Base-by-base conservation (phyloP, 768 basidiomycete species). In the Lactarius akahatsu region DNA sequence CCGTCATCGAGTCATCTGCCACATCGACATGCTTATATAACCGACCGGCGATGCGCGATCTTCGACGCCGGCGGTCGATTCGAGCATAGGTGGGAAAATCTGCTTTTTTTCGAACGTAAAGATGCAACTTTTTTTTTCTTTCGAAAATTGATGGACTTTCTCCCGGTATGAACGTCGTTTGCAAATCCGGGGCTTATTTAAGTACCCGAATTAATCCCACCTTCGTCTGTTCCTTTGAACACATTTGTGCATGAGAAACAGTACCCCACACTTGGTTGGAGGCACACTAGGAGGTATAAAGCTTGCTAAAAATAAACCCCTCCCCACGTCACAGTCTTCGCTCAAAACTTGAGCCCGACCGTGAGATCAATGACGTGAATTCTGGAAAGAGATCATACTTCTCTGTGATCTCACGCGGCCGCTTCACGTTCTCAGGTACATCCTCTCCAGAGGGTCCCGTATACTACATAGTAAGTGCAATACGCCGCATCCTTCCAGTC, bases 391-490 rank as follows among this genome's bases (percentile, higher is more conserved):
- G 88, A 72, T 90, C 87, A 61, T 83, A 77, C 20, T 59, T 61
- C 62, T 67, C 70, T 71, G 83, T 85, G 16, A 88, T 72, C 9
- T 60, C 67, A 63, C 71, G 65, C 63, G 88, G 70, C 58, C 54
- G 73, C 9, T 72, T 72, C 1, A 89, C 62, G 66, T 86, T 84
- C 8, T 56, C 67, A 2, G 84, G 67, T 84, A 88, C 38, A 90
- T 76, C 13, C 74, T 65, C 7, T 30, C 30, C 30, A 30, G 64
- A 0, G 85, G 80, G 85, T 86, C 61, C 80, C 80, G 45, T 66
- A 74, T 7, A 83, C 74, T 3, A 86, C 86, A 68, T 89, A 88
- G 72, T 90, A 89, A 26, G 79, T 77, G 72, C 90, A 89, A 57
- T 80, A 64, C 6, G 81, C 70, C 4, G 78, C 80, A 26, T 75